These are phyloP conservation scores for Aspergillus bombycis DNA, from an alignment of 2,329 filamentous ascomycete genomes.

Conservation along the genomic window DNA sequence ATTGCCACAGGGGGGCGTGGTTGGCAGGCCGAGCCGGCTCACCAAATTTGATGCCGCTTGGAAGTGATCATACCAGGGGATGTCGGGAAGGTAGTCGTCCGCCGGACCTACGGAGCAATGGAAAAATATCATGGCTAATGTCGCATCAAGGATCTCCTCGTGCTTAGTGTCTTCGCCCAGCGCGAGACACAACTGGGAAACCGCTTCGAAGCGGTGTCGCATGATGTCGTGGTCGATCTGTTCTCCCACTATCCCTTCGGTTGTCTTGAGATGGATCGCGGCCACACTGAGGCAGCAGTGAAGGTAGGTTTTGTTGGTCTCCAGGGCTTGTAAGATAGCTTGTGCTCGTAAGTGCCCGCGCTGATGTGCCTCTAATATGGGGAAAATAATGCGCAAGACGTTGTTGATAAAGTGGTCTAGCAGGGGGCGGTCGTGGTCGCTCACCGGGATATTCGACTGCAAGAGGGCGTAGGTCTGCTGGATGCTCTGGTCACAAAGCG, in stretches of 20 bases:
- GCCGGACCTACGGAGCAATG: slow-evolving; percentile 87
- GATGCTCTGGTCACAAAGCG: slow-evolving; percentile 21
- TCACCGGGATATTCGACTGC: slow-evolving; percentile 77
- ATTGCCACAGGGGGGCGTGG: slow-evolving; percentile 61
- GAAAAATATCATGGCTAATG: slow-evolving; percentile 94
- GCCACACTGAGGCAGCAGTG: slow-evolving; percentile 95
- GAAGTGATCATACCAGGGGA: slow-evolving; percentile 97
- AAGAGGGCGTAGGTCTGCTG: slow-evolving; percentile 58
- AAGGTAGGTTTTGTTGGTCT: slow-evolving; percentile 89
- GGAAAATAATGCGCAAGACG: slow-evolving; percentile 87
- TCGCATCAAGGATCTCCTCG: slow-evolving; percentile 86
- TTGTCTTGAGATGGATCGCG: slow-evolving; percentile 87
- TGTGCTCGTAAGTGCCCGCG: slow-evolving; percentile 79
- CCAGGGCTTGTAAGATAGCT: slow-evolving; percentile 82
- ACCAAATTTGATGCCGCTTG: slow-evolving; percentile 85
- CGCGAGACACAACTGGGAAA: slow-evolving; percentile 81
- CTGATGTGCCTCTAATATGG: slow-evolving; percentile 87
- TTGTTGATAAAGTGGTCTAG: slow-evolving; percentile 89
- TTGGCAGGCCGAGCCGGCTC: slow-evolving; percentile 78
- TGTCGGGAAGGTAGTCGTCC: slow-evolving; percentile 83
- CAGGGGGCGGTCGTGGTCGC: slow-evolving; percentile 83
- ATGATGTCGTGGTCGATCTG: slow-evolving; percentile 90
- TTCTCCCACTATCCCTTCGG: slow-evolving; percentile 66
- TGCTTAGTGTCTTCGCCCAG: slow-evolving; percentile 81
- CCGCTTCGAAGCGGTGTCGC: slow-evolving; percentile 85